A percentile compares a stretch with the other conserved stretches of the same genome.
Conservation (phyloP, 2,329 filamentous ascomycete species). For the Canariomyces notabilis region DNA sequence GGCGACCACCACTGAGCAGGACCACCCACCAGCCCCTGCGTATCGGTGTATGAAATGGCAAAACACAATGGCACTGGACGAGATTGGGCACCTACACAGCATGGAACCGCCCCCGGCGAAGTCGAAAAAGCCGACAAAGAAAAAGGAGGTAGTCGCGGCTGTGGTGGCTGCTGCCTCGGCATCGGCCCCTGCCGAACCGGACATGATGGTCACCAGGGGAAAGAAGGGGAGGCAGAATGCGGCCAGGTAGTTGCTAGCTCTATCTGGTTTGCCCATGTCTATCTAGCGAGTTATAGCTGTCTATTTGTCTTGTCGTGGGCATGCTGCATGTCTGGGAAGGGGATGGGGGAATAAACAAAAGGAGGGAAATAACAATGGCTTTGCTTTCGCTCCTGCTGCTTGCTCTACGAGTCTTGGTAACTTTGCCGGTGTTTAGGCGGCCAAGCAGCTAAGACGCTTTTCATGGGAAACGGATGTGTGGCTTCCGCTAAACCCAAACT, state of each 20-base stretch:
- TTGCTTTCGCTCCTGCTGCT: too few relatives aligned
- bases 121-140: conserved; percentile 47
- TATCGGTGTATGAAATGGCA: conserved; percentile 51
- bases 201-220: conserved; percentile 12
- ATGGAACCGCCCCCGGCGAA: conserved; percentile 50
- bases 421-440: too few relatives aligned
- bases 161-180: conserved; percentile 13
- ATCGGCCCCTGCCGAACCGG: conserved; percentile 18
- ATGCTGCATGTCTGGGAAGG: too few relatives aligned
- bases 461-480: too few relatives aligned
- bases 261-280: not conserved
- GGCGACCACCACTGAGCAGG: conserved; percentile 38
- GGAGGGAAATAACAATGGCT: too few relatives aligned
- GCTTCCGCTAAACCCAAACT: too few relatives aligned
- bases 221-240: conserved; percentile 9
- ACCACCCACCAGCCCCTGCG: conserved; percentile 35
- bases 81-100: conserved; percentile 54
- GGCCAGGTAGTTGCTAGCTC: not conserved
- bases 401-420: too few relatives aligned
- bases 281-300: not conserved
- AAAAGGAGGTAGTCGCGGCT: conserved; percentile 38
- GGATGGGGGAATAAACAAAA: too few relatives aligned
- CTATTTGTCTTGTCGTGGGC: not conserved
- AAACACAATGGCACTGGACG: conserved; percentile 53
- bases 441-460: too few relatives aligned